Evolutionary conservation across 108 stramenopile genomes (phyloP).

Genomic region (Pseudonitzschia pungens): DNA sequence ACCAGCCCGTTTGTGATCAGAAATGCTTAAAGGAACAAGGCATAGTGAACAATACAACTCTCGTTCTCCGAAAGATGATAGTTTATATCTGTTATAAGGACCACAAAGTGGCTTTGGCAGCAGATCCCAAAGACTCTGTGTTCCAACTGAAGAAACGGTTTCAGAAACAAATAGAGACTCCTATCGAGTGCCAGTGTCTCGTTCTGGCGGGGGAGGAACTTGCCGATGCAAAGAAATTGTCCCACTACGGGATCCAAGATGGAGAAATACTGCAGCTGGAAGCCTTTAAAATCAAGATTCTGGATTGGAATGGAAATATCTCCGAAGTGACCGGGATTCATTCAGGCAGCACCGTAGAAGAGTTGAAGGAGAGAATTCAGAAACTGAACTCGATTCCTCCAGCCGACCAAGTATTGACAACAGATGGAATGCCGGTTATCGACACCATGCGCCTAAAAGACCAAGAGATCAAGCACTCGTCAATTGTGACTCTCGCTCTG

Average conservation of each 20-base stretch:
- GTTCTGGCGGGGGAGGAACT: neutral
- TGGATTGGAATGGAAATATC: slow-evolving; percentile 1
- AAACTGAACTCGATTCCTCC: neutral
- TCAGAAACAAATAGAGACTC: neutral
- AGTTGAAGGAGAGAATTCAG: neutral
- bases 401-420: neutral
- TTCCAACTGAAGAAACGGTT: neutral
- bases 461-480: neutral
- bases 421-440: neutral
- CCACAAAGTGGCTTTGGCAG: neutral
- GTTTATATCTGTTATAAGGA: neutral
- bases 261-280: neutral
- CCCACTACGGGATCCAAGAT: neutral
- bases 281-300: neutral
- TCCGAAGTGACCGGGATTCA: neutral
- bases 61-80: slow-evolving; percentile 16
- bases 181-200: neutral
- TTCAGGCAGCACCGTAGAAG: neutral
- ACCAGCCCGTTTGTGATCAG: slow-evolving; percentile 10
- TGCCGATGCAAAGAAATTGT: neutral
- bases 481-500: neutral
- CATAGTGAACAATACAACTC: slow-evolving; percentile 13
- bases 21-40: slow-evolving; percentile 18
- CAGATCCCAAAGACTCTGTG: neutral
- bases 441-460: neutral